These are phyloP conservation scores for Gaultheria prostrata DNA, from an alignment of 148 eudicot species.

Conservation along the genomic window DNA sequence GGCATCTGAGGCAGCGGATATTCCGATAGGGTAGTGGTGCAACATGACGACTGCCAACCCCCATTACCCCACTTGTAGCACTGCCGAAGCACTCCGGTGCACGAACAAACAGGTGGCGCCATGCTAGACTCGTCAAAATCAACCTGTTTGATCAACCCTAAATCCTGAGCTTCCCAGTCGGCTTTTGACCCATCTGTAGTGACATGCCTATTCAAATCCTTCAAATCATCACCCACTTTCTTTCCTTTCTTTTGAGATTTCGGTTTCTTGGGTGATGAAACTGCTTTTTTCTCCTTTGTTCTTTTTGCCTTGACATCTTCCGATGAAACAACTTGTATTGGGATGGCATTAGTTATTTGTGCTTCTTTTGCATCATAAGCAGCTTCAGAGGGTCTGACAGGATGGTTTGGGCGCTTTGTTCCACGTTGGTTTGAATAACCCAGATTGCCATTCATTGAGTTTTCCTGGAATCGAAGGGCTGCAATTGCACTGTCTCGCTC, in stretches of 20 bases:
- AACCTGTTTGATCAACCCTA: constrained; percentile 45
- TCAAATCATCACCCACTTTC: constrained; percentile 22
- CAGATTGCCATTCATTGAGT: constrained; percentile 34
- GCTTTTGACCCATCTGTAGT: constrained; percentile 51
- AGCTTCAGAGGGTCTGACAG: constrained; percentile 14
- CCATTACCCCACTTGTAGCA: constrained; percentile 91
- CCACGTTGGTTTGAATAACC: constrained; percentile 33
- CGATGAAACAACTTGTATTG: constrained; percentile 24
- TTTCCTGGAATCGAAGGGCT: constrained; percentile 66
- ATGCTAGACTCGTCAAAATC: constrained; percentile 50
- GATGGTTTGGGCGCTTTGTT: constrained; percentile 31
- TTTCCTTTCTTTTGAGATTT: constrained; percentile 34
- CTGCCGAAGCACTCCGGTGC: constrained; percentile 58
- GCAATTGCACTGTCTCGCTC: constrained; percentile 67
- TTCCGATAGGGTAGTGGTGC: constrained; percentile 57
- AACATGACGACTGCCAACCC: constrained; percentile 93
- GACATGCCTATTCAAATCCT: constrained; percentile 54
- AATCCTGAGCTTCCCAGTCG: constrained; percentile 50
- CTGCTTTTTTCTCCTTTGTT: constrained; percentile 36
- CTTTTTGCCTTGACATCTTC: constrained; percentile 35
- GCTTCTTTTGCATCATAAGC: constrained; percentile 27
- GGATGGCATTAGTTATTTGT: constrained; percentile 34
- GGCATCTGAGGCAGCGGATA: constrained; percentile 71
- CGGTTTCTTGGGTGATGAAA: constrained; percentile 14
- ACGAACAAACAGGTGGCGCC: constrained; percentile 74